Evolutionary conservation across 148 eudicot species (phyloP), one percentile per base, ranked within the genome.

Genomic region (Oxyria digyna): DNA sequence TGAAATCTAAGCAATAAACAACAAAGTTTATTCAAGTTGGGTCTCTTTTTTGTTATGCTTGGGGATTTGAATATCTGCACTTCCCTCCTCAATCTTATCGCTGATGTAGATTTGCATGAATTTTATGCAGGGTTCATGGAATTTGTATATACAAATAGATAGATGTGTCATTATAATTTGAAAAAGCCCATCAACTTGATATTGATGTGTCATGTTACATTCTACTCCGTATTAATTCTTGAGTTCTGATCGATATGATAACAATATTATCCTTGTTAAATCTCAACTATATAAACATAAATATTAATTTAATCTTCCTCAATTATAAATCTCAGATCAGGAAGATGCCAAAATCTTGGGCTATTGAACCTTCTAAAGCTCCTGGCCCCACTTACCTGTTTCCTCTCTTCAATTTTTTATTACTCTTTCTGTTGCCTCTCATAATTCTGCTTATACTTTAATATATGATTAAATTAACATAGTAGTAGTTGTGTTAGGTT

Each of bases 281-380:
- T 18, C 52, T 46, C 52, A 6, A 46, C 18, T 46, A 46, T 46
- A n/a, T 38, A 38, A 3, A 7, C 41, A 38, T 38, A 10, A 38
- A 38, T 7, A 38, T 14, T 45, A 45, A 43, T 43, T 45, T 14
- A n/a, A 14, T 14, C 18, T 45, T 45, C 49, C 49, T 20, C n/a
- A n/a, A 45, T 6, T 45, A 45, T n/a, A 52, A 52, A 52, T 27
- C 37, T 57, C 64, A 4, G 64, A 13, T 57, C 8, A 57, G 29
- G 37, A 57, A 27, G 64, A 57, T 57, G 64, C 64, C 64, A 57
- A 27, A 57, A 57, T 57, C 18, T 57, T 38, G 37, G 33, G 64
- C 62, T 52, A 52, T 24, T 52, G 62, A 52, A 52, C 31, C 62
- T 52, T 52, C 62, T 52, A 52, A 52, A 23, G 59, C 31, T 18